Conservation (phyloP, 495 filamentous ascomycete species). For the Saxispiralis lemnorum region DNA sequence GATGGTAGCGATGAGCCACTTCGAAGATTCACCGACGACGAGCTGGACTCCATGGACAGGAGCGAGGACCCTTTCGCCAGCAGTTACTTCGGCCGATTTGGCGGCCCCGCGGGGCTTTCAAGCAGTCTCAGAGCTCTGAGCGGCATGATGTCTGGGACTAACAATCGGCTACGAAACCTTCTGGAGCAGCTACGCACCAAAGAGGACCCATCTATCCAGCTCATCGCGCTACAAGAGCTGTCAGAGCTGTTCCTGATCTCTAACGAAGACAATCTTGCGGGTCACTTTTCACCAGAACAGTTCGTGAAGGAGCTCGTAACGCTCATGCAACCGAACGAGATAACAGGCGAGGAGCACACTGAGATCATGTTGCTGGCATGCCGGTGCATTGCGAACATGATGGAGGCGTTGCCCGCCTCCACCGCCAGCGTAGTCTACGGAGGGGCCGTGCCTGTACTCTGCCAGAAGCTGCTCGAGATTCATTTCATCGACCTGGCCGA, state of each 20-base stretch:
- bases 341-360: constrained; percentile 66
- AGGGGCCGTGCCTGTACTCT: constrained; percentile 82
- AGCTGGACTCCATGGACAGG: constrained; percentile 31
- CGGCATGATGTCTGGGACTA: constrained; percentile 77
- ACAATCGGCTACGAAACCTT: constrained; percentile 63
- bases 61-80: constrained; percentile 55
- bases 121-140: constrained; percentile 69
- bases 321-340: constrained; percentile 79
- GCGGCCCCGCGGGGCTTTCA: constrained; percentile 49
- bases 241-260: constrained; percentile 86
- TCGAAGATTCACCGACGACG: constrained; percentile 40
- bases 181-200: constrained; percentile 70
- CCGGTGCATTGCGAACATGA: constrained; percentile 87
- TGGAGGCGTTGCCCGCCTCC: constrained; percentile 88
- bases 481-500: constrained; percentile 94
- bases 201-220: constrained; percentile 71
- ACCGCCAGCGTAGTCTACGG: constrained; percentile 93
- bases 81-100: constrained; percentile 47
- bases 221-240: constrained; percentile 83
- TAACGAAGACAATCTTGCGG: constrained; percentile 90
- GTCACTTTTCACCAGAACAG: constrained; percentile 83
- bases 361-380: constrained; percentile 97
- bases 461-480: constrained; percentile 84
- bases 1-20: constrained; percentile 33
- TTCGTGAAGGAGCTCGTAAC: constrained; percentile 89